Percentiles rank a stretch among this genome's conserved stretches.
Conservation (phyloP, 805 yeast genomes). For the Tetrapisispora arboricola region DNA sequence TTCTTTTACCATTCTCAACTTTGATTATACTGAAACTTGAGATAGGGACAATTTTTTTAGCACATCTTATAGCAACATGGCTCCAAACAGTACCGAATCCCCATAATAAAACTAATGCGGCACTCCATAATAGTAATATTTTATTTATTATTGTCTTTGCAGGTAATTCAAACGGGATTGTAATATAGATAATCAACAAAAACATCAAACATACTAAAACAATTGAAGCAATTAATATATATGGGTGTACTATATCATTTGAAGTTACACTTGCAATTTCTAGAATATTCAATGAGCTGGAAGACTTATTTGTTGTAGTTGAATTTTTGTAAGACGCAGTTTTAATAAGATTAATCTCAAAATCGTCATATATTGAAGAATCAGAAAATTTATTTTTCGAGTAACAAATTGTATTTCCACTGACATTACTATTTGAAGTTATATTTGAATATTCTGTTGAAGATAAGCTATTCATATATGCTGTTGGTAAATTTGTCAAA, state of each 20-base stretch:
- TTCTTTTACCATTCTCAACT: conserved; percentile 39
- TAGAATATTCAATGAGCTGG: conserved; percentile 33
- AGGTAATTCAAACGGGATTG: conserved; percentile 42
- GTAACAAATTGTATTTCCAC: conserved; percentile 15
- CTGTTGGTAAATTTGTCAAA: conserved; percentile 28
- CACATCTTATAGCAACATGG: conserved; percentile 44
- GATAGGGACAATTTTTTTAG: conserved; percentile 34
- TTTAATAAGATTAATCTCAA: conserved; percentile 19
- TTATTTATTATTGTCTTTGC: conserved; percentile 20
- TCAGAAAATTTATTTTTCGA: conserved; percentile 18
- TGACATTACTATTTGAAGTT: background rate
- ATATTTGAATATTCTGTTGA: background rate
- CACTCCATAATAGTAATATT: conserved; percentile 27
- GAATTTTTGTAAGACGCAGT: conserved; percentile 15
- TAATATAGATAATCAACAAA: conserved; percentile 33
- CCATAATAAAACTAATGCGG: conserved; percentile 39
- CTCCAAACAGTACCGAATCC: conserved; percentile 58
- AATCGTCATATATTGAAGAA: conserved; percentile 17
- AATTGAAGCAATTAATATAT: conserved; percentile 40
- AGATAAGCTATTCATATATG: conserved; percentile 4
- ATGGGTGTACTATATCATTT: conserved; percentile 42
- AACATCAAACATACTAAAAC: conserved; percentile 35
- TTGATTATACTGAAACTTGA: conserved; percentile 42
- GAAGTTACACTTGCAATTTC: conserved; percentile 37
- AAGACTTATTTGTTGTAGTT: conserved; percentile 3